phyloP scores from a whole-genome alignment of 2,329 filamentous ascomycete species.

The Diaporthe sp. region DNA sequence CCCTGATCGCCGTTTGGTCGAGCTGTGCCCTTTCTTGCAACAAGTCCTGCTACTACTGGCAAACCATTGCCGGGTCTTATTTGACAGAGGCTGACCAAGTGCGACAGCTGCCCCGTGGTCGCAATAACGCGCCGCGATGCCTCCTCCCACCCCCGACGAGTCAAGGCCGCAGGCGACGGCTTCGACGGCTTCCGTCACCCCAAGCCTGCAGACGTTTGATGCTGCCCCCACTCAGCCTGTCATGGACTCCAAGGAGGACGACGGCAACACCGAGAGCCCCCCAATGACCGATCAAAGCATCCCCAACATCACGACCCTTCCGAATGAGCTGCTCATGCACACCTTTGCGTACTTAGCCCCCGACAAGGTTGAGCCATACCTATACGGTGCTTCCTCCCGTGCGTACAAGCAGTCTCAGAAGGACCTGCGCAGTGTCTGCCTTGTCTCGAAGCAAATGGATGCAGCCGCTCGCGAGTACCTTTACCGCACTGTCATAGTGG shows the following conservation, averaged over 20 bases:
- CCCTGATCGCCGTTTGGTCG: not conserved
- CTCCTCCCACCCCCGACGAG: too few species aligned
- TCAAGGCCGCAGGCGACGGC: too few species aligned
- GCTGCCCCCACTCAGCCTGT: too few species aligned
- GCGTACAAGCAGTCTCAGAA: not conserved
- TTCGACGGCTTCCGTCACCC: not conserved
- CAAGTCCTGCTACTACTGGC: not conserved
- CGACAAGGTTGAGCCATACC: not conserved
- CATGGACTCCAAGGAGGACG: too few species aligned
- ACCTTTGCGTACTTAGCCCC: not conserved
- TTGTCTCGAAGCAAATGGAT: not conserved
- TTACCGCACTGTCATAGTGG: not conserved
- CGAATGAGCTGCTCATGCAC: too few species aligned
- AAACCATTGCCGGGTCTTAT: not conserved
- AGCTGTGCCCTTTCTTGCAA: not conserved
- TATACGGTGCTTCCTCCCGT: not conserved
- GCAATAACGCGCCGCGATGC: not conserved
- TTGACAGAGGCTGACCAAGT: not conserved
- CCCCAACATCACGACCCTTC: too few species aligned
- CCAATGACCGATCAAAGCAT: too few species aligned
- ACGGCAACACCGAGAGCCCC: too few species aligned
- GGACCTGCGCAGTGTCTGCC: not conserved
- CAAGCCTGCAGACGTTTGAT: too few species aligned
- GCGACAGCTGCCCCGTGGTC: not conserved
- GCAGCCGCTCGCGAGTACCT: not conserved